Base-by-base conservation (phyloP, 805 yeast species). In the Cyberlindnera xylosilytica region DNA sequence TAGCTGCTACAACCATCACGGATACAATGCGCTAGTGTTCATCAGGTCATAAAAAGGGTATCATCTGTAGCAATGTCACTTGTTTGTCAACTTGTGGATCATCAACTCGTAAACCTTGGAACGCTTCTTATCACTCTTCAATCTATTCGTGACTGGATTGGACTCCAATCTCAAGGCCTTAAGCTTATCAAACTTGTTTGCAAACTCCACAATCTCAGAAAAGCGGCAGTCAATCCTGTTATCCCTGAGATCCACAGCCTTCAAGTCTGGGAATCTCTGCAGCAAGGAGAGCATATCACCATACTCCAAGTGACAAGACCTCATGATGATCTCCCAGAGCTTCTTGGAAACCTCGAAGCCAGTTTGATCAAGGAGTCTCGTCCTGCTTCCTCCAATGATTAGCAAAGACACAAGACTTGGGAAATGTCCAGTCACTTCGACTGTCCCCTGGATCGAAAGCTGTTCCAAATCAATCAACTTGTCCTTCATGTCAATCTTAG, bases 151-250 rank as follows among this genome's bases (percentile, higher is more conserved):
- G 11, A 44, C 41, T 10, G 56, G 54, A 35, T 49, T 49, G n/a
- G 34, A 20, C 18, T 45, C 50, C 31, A 49, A 20, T 30, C 17
- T 36, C 36, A 49, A 34, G 2, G 28, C 17, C 4, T 39, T 19
- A 10, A 49, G 33, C 12, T 36, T 39, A 11, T 35, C 41, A 23
- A 43, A 45, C 13, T 33, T 39, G 30, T 10, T 30, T 9, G 50
- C 39, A 20, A 41, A 38, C 18, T 26, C 18, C 15, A 45, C 44
- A 19, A 49, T 19, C 16, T 46, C 44, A 7, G 24, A 34, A 26
- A 37, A 49, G n/a, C 26, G 20, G n/a, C 52, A 46, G 16, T 40
- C 46, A 15, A 49, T 36, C 6, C 26, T 19, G 31, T 49, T 49
- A 13, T 38, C 48, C 4, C 39, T 15, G 5, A 49, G 38, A 22